Conservation (phyloP, 495 filamentous ascomycete genomes). For the Darksidea phi region DNA sequence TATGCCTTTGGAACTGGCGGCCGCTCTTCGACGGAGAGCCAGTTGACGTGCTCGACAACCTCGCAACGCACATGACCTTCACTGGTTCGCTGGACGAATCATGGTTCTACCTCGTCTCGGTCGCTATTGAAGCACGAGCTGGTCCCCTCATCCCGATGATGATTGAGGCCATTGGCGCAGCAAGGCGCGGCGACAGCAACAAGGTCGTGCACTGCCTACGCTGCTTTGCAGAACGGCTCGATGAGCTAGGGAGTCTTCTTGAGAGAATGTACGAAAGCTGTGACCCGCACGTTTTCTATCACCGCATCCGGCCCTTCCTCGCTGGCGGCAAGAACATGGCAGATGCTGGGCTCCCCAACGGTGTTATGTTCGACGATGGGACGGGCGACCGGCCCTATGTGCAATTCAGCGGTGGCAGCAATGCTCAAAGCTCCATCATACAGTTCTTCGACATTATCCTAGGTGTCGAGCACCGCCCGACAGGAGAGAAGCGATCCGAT, state of each 20-base stretch:
- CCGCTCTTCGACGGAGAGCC: conserved; percentile 78
- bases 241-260: conserved; percentile 73
- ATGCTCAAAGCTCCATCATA: conserved; percentile 91
- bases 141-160: conserved; percentile 85
- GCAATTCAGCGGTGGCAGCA: conserved; percentile 86
- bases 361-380: conserved; percentile 83
- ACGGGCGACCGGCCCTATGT: conserved; percentile 63
- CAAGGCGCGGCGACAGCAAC: conserved; percentile 63
- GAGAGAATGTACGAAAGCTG: conserved; percentile 89
- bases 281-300: conserved; percentile 90
- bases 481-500: conserved; percentile 60
- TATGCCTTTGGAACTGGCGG: conserved; percentile 95
- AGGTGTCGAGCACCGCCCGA: conserved; percentile 87
- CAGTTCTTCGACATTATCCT: conserved; percentile 95
- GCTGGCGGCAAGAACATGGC: conserved; percentile 97
- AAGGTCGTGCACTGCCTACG: conserved; percentile 73
- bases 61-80: conserved; percentile 81
- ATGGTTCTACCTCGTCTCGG: conserved; percentile 95
- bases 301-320: conserved; percentile 88
- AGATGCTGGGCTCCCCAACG: conserved; percentile 82
- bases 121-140: conserved; percentile 92
- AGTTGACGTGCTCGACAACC: conserved; percentile 77
- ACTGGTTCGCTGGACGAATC: conserved; percentile 96
- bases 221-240: conserved; percentile 78
- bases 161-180: conserved; percentile 82